Evolutionary conservation across 345 rosid genomes (phyloP), one percentile per base, ranked within the genome.

Genomic region (Corchorus olitorius): DNA sequence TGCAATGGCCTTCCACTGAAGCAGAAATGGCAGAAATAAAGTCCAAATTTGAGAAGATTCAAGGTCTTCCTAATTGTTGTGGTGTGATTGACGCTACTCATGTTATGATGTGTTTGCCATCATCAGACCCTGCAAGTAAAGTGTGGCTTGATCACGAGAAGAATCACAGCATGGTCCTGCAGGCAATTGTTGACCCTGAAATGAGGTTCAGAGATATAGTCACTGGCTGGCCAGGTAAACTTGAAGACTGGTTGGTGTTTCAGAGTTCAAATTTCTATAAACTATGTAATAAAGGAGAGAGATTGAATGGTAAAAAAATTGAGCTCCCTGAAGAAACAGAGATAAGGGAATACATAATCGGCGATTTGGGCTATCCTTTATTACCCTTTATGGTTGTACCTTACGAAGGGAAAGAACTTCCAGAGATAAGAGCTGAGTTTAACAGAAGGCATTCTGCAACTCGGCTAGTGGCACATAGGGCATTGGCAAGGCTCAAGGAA

Each of bases 151-250:
- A 90, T 67, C 81, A 60, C 6, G 85, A 83, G 83, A 86, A 90
- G 84, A 87, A 82, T 71, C 84, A 87, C 80, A 90, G 90, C 78
- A 84, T 90, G 89, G 79, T 88, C 62, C 69, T 90, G 85, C 94
- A 88, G 81, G 92, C 84, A 1, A 83, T 88, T 48, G 88, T 88
- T 50, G 90, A 84, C 81, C 84, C 92, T 15, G 82, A 84, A 17
- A 84, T 87, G 92, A 86, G 87, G 76, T 88, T 88, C 82, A 81
- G 83, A 16, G 92, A 88, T 77, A 86, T 90, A 58, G 85, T 90
- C 83, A 87, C 89, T 8, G 94, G 94, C 48, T 88, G 94, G 94
- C 92, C 94, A 0, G 94, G 94, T 58, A 86, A 83, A 79, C 77
- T 87, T 80, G 84, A 83, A 34, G 92, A 87, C 43, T 43, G 60